Conservation (phyloP, 345 rosid genomes). For the Salix suchowensis region DNA sequence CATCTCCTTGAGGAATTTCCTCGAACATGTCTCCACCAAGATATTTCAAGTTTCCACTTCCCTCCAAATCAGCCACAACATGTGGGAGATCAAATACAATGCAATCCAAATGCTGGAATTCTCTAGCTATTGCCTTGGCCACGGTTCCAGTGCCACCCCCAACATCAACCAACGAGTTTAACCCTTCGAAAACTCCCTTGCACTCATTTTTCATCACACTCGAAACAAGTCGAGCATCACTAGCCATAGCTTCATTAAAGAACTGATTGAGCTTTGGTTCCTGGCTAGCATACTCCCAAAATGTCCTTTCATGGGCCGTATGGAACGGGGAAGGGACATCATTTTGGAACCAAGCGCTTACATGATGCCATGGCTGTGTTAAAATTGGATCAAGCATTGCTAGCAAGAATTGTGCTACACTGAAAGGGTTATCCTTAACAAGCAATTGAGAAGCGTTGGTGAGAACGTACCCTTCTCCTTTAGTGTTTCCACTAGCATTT, state of each 20-base stretch:
- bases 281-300: slow-evolving; percentile 22
- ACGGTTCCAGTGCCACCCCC: slow-evolving; percentile 25
- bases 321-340: slow-evolving; percentile 4
- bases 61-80: slow-evolving; percentile 1
- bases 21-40: slow-evolving; percentile 2
- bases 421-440: slow-evolving; percentile 15
- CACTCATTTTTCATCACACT: background rate
- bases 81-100: slow-evolving; percentile 16
- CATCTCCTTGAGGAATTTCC: slow-evolving; percentile 6
- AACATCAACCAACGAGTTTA: slow-evolving; percentile 23
- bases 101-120: slow-evolving; percentile 15
- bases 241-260: slow-evolving; percentile 14
- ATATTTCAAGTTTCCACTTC: background rate
- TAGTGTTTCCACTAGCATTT: background rate
- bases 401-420: slow-evolving; percentile 9
- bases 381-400: slow-evolving; percentile 7
- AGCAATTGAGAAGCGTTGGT: slow-evolving; percentile 17
- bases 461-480: slow-evolving; percentile 18
- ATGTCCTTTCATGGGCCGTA: slow-evolving; percentile 1
- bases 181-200: slow-evolving; percentile 6
- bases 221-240: background rate
- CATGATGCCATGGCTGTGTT: background rate
- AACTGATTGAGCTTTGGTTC: background rate
- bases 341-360: slow-evolving; percentile 16
- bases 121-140: slow-evolving; percentile 11